Percentiles rank a stretch among this genome's conserved stretches.
These are phyloP conservation scores for Aphanocladium album DNA, from an alignment of 2,329 filamentous ascomycete genomes.

Conservation along the genomic window DNA sequence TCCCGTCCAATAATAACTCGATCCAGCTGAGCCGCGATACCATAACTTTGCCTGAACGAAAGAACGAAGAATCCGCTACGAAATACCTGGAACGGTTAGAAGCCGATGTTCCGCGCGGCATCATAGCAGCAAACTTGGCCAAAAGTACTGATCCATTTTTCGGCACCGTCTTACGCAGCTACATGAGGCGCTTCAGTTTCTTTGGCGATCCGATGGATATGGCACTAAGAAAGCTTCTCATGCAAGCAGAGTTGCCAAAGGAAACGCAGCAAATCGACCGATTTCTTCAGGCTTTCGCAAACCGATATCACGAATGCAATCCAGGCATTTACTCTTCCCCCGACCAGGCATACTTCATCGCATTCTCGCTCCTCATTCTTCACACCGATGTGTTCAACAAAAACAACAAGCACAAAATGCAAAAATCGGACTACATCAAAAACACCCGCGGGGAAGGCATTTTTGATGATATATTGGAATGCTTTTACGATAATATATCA, in stretches of 20 bases:
- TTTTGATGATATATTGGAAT: conserved; percentile 88
- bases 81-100: conserved; percentile 84
- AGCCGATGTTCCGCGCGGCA: conserved; percentile 70
- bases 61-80: conserved; percentile 84
- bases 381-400: conserved; percentile 99
- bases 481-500: conserved; percentile 97
- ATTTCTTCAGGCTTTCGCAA: conserved; percentile 88
- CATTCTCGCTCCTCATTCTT: conserved; percentile 91
- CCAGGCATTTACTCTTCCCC: conserved; percentile 87
- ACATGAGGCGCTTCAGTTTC: conserved; percentile 92
- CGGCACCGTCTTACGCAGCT: conserved; percentile 78
- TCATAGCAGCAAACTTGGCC: conserved; percentile 79
- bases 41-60: conserved; percentile 66
- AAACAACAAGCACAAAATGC: conserved; percentile 99
- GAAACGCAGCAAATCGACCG: conserved; percentile 98
- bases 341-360: conserved; percentile 97
- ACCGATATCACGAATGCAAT: conserved; percentile 97
- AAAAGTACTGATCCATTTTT: conserved; percentile 84
- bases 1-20: conserved; percentile 75
- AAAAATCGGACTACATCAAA: conserved; percentile 89
- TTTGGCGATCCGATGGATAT: conserved; percentile 98
- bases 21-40: conserved; percentile 71
- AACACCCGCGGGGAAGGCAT: conserved; percentile 90
- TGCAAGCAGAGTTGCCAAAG: conserved; percentile 93
- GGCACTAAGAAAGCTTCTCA: conserved; percentile 89